Percentiles rank a stretch among this genome's conserved stretches.
Evolutionary conservation across 2,329 filamentous ascomycete genomes (phyloP).

Genomic region (Pestalotiopsis sp.): DNA sequence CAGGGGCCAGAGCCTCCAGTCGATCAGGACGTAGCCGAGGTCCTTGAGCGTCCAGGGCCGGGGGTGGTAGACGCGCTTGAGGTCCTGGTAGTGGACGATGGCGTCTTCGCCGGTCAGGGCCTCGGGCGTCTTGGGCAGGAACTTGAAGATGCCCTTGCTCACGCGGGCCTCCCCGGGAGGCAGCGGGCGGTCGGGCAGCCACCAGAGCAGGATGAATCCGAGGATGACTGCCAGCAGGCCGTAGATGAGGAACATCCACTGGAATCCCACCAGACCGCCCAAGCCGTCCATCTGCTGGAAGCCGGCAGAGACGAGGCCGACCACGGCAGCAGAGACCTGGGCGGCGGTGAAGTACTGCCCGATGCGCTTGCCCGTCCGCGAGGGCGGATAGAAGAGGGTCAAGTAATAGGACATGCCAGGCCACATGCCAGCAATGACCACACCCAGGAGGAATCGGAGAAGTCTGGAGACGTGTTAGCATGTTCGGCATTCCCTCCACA

Average conservation of each 20-base stretch:
- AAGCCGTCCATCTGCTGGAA: constrained; percentile 89
- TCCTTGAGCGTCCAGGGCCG: constrained; percentile 73
- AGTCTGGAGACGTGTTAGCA: constrained; percentile 44
- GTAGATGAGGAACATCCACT: constrained; percentile 92
- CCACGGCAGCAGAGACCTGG: constrained; percentile 85
- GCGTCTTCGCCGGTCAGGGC: constrained; percentile 78
- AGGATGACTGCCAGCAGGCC: constrained; percentile 73
- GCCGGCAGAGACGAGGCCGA: constrained; percentile 84
- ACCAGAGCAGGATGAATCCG: constrained; percentile 78
- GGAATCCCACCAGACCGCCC: constrained; percentile 75
- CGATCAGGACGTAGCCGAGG: constrained; percentile 68
- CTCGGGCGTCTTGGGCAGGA: constrained; percentile 68
- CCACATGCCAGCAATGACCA: constrained; percentile 93
- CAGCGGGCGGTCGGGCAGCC: constrained; percentile 82
- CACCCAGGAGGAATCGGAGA: constrained; percentile 79
- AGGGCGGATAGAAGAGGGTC: constrained; percentile 88
- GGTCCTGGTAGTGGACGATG: constrained; percentile 77
- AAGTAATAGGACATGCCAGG: constrained; percentile 93
- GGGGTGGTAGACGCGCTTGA: constrained; percentile 77
- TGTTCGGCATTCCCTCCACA: too few relatives aligned
- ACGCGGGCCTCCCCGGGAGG: constrained; percentile 65
- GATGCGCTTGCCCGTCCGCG: constrained; percentile 82
- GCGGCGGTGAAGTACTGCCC: constrained; percentile 87
- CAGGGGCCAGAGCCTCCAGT: constrained; percentile 88
- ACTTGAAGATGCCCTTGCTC: constrained; percentile 56